phyloP scores from a whole-genome alignment of 257 asterid genomes.

The Misopates orontium region DNA sequence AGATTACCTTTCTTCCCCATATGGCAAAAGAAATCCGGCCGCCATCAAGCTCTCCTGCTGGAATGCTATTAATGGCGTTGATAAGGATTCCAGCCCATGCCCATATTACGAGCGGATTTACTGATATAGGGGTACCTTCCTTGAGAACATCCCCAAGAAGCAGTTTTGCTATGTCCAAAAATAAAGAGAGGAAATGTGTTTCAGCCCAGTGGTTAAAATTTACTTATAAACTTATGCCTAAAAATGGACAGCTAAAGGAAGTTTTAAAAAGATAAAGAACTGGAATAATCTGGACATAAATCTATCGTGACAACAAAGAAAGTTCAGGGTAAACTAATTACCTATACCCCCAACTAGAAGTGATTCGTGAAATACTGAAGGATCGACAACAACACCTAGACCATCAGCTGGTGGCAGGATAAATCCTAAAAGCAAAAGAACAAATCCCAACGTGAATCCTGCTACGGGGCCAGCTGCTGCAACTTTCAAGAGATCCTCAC shows the following conservation, averaged over 20 bases:
- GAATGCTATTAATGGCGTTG: conserved; percentile 91
- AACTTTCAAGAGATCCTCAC: conserved; percentile 86
- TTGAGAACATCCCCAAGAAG: conserved; percentile 86
- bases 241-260: background rate
- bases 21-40: conserved; percentile 87
- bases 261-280: background rate
- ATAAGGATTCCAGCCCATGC: conserved; percentile 95
- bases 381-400: conserved; percentile 74
- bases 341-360: conserved; percentile 91
- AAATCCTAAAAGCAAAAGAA: conserved; percentile 78
- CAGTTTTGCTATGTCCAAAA: conserved; percentile 66
- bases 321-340: conserved; percentile 28
- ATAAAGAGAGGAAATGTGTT: conserved; percentile 9
- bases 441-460: conserved; percentile 75
- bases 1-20: conserved; percentile 96
- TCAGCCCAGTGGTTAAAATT: background rate
- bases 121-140: conserved; percentile 80
- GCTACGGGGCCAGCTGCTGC: conserved; percentile 98
- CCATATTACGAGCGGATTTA: conserved; percentile 89
- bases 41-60: conserved; percentile 97
- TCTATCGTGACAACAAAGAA: background rate
- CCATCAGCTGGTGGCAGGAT: conserved; percentile 86
- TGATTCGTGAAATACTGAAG: conserved; percentile 89
- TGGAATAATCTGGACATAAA: background rate
- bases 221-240: background rate